Evolutionary conservation across 176 grass and related monocot species (phyloP), one percentile per base, ranked within the genome.

Genomic region (Eleusine indica): DNA sequence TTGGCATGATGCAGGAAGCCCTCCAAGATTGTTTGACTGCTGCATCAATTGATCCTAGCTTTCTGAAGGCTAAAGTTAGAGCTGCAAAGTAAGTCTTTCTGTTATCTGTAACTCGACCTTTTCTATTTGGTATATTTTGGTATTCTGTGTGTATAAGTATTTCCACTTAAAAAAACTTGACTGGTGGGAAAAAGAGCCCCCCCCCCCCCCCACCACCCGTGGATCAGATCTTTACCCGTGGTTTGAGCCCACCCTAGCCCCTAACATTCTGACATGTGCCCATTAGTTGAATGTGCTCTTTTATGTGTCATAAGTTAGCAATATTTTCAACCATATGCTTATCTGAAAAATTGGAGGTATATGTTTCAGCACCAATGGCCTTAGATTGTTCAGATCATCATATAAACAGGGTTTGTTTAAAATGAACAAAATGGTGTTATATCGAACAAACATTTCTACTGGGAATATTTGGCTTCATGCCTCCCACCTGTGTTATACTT

Each of bases 1-100:
- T 96, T 75, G 97, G 97, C 21, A 93, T 90, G 87, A 94, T 96
- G 89, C 74, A 44, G 79, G 93, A 96, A 71, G 97, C 93, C 30
- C 92, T 96, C 72, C 71, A 88, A 42, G 97, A 99, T 87, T 99
- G 97, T 77, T 80, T 89, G 57, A 86, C 80, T 83, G 93, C 97
- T 60, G 79, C 65, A 82, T 89, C 79, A 89, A 88, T 90, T 75
- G 93, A 99, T 35, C 75, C 91, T 62, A 85, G 53, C 70, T 99
- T 99, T 89, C 51, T 92, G 58, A 91, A 92, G 80, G 97, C 88
- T 80, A 91, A 91, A 79, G 73, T 99, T 85, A 90, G 97, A 87
- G 72, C 91, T 89, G 97, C 91, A 83, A 94, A 96, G 96, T 98
- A 94, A 92, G 91, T 14, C 57, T 64, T 63, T 60, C 44, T 74